phyloP scores from a whole-genome alignment of 768 basidiomycete species.

The Cantharellus anzutake region DNA sequence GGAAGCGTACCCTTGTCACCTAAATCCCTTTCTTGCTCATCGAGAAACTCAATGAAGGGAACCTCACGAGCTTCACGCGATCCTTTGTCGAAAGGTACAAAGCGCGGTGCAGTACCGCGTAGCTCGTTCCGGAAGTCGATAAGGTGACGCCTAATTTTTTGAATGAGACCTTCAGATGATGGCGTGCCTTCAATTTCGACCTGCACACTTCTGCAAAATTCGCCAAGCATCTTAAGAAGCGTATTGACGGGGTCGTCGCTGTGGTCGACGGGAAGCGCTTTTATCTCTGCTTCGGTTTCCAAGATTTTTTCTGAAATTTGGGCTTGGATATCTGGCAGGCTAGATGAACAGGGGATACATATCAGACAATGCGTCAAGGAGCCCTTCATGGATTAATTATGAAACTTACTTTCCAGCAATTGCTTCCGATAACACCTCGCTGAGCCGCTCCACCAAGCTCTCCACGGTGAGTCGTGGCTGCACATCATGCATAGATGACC shows the following conservation, averaged over 20 bases:
- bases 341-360: no score
- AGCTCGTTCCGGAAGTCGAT: not conserved
- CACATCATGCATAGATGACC: not conserved
- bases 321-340: no score
- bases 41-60: constrained; percentile 6
- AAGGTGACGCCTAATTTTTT: not conserved
- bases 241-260: no score
- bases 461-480: constrained; percentile 2
- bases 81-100: constrained; percentile 24
- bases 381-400: not conserved
- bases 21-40: not conserved
- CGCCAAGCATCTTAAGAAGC: not conserved
- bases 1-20: not conserved
- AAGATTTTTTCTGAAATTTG: no score
- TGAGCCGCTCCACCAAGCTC: constrained; percentile 33
- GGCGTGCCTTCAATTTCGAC: not conserved
- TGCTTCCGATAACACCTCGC: constrained; percentile 39
- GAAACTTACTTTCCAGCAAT: constrained; percentile 36
- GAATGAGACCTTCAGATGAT: not conserved
- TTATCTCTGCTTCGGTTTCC: no score
- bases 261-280: no score
- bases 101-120: constrained; percentile 8
- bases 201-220: not conserved
- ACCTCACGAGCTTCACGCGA: constrained; percentile 11
- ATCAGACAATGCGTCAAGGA: no score